Evolutionary conservation across 2,329 filamentous ascomycete species (phyloP), one percentile per base, ranked within the genome.

Genomic region (Nothophaeocryptopus gaeumannii): DNA sequence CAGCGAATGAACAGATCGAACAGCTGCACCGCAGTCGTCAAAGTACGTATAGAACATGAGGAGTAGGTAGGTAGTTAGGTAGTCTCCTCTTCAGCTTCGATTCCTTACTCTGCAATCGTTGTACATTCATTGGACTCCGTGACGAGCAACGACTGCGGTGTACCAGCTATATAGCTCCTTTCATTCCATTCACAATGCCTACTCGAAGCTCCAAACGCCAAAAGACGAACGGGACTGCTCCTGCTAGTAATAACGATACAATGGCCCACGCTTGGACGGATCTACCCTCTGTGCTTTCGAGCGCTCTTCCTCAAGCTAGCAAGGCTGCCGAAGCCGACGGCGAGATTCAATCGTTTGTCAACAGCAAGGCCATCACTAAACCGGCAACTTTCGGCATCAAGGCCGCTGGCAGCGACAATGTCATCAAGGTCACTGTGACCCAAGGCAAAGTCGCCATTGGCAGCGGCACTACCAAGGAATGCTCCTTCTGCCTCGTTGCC

Each of bases 401-500:
- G 39, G 54, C 62, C 35, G 58, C 56, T 14, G 65, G 62, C 14
- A 54, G 56, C 13, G 51, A 62, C 31, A 61, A 58, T 30, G 55
- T 60, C 8, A 58, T 67, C 15, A 43, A 67, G n/a, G 52, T 63
- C 5, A 65, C 60, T 5, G 63, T 67, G 10, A 54, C 49, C 12
- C 64, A 67, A 35, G 63, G 61, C 33, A 63, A 63, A 34, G 54
- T 57, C 12, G 49, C 63, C 3, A 56, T 67, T 43, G 30, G 44
- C 10, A 50, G 54, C 32, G 65, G 65, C 5, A 56, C 40, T 2
- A 45, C 61, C 4, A 53, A 58, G 10, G 49, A 59, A 5, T 59
- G 60, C 26, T 37, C 67, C 0, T 75, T 74, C 56, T 66, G 63
- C 0, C 65, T 75, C 3, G 68, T 65, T 14, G 72, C 72, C 9